These are phyloP conservation scores for Trichoderma semiorbis DNA, from an alignment of 2,329 filamentous ascomycete genomes.

Conservation along the genomic window DNA sequence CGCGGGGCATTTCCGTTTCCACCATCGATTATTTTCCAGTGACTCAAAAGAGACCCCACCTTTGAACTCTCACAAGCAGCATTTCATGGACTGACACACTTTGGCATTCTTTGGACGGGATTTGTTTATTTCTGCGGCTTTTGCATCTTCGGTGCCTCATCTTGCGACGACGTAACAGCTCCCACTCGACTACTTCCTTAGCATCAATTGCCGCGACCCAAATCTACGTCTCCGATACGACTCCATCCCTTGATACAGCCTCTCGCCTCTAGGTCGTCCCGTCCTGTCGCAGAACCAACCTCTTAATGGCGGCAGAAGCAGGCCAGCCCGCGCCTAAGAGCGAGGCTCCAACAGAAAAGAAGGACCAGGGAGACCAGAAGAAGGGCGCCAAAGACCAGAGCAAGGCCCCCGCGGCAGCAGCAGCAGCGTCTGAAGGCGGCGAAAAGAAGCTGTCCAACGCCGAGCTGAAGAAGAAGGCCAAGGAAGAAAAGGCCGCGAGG, in stretches of 20 bases:
- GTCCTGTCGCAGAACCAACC: neutral
- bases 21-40: conserved; percentile 29
- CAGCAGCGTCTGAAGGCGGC: conserved; percentile 22
- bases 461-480: conserved; percentile 82
- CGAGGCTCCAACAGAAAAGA: conserved; percentile 25
- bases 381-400: conserved; percentile 12
- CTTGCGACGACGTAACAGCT: neutral
- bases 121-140: neutral
- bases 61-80: conserved; percentile 15
- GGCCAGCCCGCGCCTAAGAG: conserved; percentile 30
- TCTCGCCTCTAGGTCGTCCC: neutral
- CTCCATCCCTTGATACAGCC: neutral
- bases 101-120: neutral
- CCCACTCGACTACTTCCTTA: neutral
- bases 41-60: conserved; percentile 30
- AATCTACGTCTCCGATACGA: neutral
- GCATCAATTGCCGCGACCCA: neutral
- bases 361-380: conserved; percentile 14
- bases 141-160: neutral
- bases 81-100: neutral
- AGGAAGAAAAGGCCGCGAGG: conserved; percentile 86
- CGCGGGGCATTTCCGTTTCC: conserved; percentile 31
- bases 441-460: conserved; percentile 65
- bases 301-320: conserved; percentile 33
- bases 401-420: conserved; percentile 15